Evolutionary conservation across 345 rosid genomes (phyloP), one percentile per base, ranked within the genome.

Genomic region (Dimocarpus longan): DNA sequence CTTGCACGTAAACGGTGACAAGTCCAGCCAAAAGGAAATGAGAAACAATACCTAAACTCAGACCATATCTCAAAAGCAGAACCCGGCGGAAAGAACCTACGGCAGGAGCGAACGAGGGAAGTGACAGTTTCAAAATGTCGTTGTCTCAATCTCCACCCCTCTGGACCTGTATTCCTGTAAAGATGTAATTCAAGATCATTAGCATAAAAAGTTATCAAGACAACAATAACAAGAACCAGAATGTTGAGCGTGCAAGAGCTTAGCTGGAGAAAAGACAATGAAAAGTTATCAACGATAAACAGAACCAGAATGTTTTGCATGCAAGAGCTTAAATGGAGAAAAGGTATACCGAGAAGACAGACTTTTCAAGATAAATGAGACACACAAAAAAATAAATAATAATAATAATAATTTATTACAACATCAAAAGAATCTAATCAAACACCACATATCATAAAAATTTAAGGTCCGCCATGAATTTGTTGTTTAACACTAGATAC

Each of bases 101-200:
- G 87, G 86, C 93, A 90, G 19, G 95, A 96, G 80, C 93, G 87
- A 87, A 89, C 91, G 81, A 96, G 99, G 19, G 97, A 92, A 76
- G 95, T 91, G 28, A 94, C 90, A 56, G 97, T 81, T 87, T 85
- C 92, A 83, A 96, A 96, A 82, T 96, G 99, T 32, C 95, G 84
- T 66, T 96, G 99, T 85, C 98, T 89, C 88, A 96, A 83, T 83
- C 95, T 89, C 97, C 98, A 94, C 66, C 99, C 99, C 79, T 96
- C 98, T 15, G 99, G 99, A 66, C 99, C 98, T 71, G 91, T 92
- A 83, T 90, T 94, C 90, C 99, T 95, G 87, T 44, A 79, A 60
- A 74, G 68, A 70, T 12, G 52, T 37, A 73, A 77, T 56, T 40
- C 44, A 80, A 77, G 43, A 26, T 39, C 56, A 48, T 13, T 13